Base-by-base conservation (phyloP, 2,329 filamentous ascomycete species). In the Penicillium janthinellum region DNA sequence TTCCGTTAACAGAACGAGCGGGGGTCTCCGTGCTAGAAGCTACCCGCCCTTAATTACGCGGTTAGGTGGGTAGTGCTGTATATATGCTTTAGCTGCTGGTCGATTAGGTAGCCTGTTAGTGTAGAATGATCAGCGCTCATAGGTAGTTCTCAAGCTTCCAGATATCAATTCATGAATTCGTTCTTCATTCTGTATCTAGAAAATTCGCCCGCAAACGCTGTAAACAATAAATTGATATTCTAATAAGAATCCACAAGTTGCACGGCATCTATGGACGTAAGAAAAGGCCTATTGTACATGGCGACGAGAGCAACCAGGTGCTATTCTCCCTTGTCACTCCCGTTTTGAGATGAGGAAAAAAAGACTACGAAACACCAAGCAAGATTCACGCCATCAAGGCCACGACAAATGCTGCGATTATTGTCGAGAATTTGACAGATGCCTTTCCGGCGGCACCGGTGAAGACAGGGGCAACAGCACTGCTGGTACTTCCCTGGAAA, bases 51-150 rank as follows among this genome's bases (percentile, higher is more conserved):
- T 74, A 80, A 48, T 77, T 75, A 1, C 17, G 17, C 17, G 17
- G 72, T 79, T 20, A 20, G 20, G 20, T 20, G 2, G 41, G 74
- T 72, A 1, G 78, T 81, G 0, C 77, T 77, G 0, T 81, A 80
- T 49, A 69, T 73, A 69, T 73, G 12, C 67, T 80, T 15, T 76
- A 79, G 52, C 61, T 80, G 4, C 67, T 80, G 54, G 72, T 75
- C 1, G 76, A 79, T 17, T 17, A 17, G 17, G 17, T 56, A 69
- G 65, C 34, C 62, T 70, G 0, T 70, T 79, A 7, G 31, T 31
- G 31, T 8, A 6, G 7, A 31, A 10, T 31, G 1, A 31, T 31
- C 31, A 31, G 31, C 7, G 8, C 7, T 31, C 2, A 8, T 31
- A 10, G 22, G 22, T 22, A 3, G 7, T 10, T 10, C 31, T 8